Conservation (phyloP, 2,329 filamentous ascomycete genomes). For the Rachicladosporium sp. region DNA sequence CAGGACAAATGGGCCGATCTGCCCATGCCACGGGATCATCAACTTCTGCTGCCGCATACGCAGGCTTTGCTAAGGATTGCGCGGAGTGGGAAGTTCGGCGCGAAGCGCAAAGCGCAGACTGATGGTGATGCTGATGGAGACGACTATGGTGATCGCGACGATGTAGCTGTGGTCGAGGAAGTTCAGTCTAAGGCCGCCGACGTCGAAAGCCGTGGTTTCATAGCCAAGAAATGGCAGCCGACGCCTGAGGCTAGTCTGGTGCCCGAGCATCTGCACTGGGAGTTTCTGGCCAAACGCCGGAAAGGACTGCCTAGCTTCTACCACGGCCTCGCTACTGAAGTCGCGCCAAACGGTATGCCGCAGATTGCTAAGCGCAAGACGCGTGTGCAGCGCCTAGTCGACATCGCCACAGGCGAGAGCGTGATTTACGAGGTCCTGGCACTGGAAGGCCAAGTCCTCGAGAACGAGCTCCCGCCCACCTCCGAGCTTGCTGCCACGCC, state of each 20-base stretch:
- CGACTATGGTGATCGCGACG: slow-evolving; percentile 25
- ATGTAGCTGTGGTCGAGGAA: slow-evolving; percentile 31
- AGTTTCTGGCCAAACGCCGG: slow-evolving; percentile 48
- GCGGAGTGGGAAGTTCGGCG: slow-evolving; percentile 48
- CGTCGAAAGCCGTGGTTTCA: slow-evolving; percentile 35
- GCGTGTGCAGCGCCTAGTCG: slow-evolving; percentile 59
- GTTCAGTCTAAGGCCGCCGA: slow-evolving; percentile 22
- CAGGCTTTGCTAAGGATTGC: slow-evolving; percentile 74
- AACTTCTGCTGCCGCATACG: slow-evolving; percentile 64
- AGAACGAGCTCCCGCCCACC: slow-evolving; percentile 63
- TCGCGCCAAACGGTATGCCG: slow-evolving; percentile 35
- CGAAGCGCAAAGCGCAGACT: slow-evolving; percentile 52
- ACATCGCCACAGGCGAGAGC: slow-evolving; percentile 63
- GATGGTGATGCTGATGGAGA: slow-evolving; percentile 44
- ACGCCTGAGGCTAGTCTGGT: slow-evolving; percentile 45
- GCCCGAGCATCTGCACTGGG: slow-evolving; percentile 41
- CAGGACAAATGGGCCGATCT: slow-evolving; percentile 67
- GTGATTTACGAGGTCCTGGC: slow-evolving; percentile 77
- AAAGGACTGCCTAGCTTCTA: slow-evolving; percentile 46
- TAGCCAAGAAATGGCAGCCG: slow-evolving; percentile 45
- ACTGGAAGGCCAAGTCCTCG: slow-evolving; percentile 63
- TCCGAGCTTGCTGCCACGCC: slow-evolving; percentile 35
- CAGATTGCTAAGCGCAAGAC: slow-evolving; percentile 45
- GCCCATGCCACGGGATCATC: slow-evolving; percentile 77
- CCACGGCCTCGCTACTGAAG: slow-evolving; percentile 21